Conservation (phyloP, 352 stramenopile genomes). For the Pythium sp. region DNA sequence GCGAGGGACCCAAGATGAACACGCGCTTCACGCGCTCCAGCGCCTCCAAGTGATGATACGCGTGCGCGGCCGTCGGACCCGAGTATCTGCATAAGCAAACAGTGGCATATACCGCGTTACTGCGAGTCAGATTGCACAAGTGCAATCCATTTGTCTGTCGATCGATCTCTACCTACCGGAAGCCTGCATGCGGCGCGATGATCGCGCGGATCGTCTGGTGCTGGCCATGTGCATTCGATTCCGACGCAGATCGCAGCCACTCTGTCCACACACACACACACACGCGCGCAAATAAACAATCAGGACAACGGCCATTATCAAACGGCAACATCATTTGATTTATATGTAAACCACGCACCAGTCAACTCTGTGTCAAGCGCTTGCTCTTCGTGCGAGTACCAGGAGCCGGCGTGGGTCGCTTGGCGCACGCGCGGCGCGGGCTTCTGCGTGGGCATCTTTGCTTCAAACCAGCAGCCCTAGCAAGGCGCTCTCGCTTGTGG, state of each 20-base stretch:
- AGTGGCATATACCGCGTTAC: background rate
- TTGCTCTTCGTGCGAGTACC: slow-evolving; percentile 72
- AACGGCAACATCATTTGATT: background rate
- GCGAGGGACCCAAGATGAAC: slow-evolving; percentile 94
- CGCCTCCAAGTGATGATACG: slow-evolving; percentile 89
- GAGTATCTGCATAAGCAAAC: slow-evolving; percentile 76
- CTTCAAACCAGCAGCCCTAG: background rate
- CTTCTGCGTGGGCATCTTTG: slow-evolving; percentile 1
- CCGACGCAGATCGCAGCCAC: slow-evolving; percentile 49
- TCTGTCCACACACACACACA: slow-evolving; percentile 27
- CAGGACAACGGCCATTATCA: background rate
- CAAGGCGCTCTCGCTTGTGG: background rate
- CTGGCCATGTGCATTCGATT: slow-evolving; percentile 32
- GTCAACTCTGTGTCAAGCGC: slow-evolving; percentile 60
- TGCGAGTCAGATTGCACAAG: background rate
- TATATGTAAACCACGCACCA: slow-evolving; percentile 23
- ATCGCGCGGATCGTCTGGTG: slow-evolving; percentile 60
- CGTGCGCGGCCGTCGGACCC: slow-evolving; percentile 91
- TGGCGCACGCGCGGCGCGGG: slow-evolving; percentile 44
- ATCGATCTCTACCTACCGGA: slow-evolving; percentile 34
- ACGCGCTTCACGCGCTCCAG: slow-evolving; percentile 67
- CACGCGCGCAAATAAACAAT: background rate
- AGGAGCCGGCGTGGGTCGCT: slow-evolving; percentile 77
- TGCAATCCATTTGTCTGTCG: background rate
- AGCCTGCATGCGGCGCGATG: slow-evolving; percentile 87